A percentile compares a stretch with the other conserved stretches of the same genome.
These are phyloP conservation scores for Silene coronaria DNA, from an alignment of 179 eudicot genomes.

Conservation along the genomic window DNA sequence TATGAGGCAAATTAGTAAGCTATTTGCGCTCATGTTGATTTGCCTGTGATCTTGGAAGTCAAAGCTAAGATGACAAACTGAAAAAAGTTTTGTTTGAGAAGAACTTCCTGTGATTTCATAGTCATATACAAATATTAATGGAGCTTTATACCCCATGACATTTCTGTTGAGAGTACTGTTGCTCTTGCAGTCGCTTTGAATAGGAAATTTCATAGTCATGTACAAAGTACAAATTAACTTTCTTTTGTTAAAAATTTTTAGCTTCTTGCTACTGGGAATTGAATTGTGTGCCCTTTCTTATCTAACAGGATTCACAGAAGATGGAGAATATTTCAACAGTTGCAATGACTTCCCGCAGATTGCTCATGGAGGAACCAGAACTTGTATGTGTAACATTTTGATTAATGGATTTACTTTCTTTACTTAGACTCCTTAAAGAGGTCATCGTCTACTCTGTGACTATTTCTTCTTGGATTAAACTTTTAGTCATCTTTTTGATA, in stretches of 20 bases:
- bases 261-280: slow-evolving; percentile 10
- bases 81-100: neutral
- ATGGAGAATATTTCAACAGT: slow-evolving; percentile 65
- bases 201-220: neutral
- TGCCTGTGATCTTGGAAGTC: neutral
- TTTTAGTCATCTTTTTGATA: slow-evolving; percentile 3
- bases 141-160: neutral
- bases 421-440: neutral
- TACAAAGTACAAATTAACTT: no score
- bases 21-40: slow-evolving; percentile 6
- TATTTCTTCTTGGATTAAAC: neutral
- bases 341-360: slow-evolving; percentile 81
- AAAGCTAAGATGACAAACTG: neutral
- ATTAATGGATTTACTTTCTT: neutral
- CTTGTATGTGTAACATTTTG: slow-evolving; percentile 33
- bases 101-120: slow-evolving; percentile 4
- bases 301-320: slow-evolving; percentile 52
- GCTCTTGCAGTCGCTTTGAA: slow-evolving; percentile 12
- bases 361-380: slow-evolving; percentile 84
- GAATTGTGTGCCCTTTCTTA: neutral
- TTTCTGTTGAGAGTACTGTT: slow-evolving; percentile 7
- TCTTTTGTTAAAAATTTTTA: neutral
- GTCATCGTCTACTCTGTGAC: neutral
- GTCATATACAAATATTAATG: slow-evolving; percentile 3
- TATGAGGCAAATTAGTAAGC: slow-evolving; percentile 2